Percentiles rank a stretch among this genome's conserved stretches.
Evolutionary conservation across 2,329 filamentous ascomycete species (phyloP).

Genomic region (Diaporthe ilicicola): DNA sequence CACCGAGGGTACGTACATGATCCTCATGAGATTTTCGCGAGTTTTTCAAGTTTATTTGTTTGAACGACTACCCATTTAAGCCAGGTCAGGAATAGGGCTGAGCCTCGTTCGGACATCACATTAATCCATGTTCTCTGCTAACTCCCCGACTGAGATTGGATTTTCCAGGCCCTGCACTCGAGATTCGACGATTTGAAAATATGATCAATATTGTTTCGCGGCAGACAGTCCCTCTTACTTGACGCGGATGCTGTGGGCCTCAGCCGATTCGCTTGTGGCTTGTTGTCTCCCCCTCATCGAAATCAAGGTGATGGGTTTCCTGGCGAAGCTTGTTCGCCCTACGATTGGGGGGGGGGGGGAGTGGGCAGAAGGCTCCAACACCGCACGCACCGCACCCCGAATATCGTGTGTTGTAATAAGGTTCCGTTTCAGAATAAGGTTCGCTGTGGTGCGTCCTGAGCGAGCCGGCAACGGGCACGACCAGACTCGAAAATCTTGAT

Average conservation of each 20-base stretch:
- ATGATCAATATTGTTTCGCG: not conserved
- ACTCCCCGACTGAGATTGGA: no score
- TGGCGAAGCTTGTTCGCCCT: not conserved
- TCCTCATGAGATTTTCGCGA: not conserved
- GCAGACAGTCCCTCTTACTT: not conserved
- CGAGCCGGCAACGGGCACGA: not conserved
- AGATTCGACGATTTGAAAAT: no score
- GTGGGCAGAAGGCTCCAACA: not conserved
- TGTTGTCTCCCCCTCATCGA: not conserved
- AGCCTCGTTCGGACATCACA: not conserved
- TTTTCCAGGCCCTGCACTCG: not conserved
- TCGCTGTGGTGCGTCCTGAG: not conserved
- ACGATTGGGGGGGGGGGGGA: no score
- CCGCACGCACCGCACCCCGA: not conserved
- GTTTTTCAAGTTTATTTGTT: not conserved
- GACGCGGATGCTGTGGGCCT: not conserved
- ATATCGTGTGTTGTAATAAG: not conserved
- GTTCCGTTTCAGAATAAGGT: constrained; percentile 10
- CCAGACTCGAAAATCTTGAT: not conserved
- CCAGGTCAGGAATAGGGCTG: not conserved
- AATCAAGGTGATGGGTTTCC: not conserved
- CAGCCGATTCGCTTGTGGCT: not conserved
- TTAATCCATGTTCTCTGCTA: not conserved
- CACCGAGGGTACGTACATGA: not conserved
- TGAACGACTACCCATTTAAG: not conserved